Evolutionary conservation across 208 protist species (phyloP).

Genomic region (Entamoeba invadens): DNA sequence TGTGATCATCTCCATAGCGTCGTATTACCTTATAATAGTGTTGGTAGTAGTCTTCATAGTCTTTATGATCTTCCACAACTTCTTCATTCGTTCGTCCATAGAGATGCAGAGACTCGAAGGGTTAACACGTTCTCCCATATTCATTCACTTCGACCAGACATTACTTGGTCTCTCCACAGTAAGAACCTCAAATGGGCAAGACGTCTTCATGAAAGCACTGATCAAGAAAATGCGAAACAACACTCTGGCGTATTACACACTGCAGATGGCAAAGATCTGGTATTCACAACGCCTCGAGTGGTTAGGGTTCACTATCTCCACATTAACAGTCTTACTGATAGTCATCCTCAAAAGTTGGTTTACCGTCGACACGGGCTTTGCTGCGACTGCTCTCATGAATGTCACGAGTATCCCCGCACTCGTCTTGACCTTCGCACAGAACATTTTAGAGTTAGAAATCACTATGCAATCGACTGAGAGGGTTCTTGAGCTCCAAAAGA

Average conservation of each 20-base stretch:
- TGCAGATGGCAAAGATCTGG: background rate
- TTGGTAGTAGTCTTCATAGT: background rate
- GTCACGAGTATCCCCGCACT: background rate
- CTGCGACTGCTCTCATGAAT: background rate
- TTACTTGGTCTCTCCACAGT: constrained; percentile 60
- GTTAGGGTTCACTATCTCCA: background rate
- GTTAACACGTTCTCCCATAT: constrained; percentile 65
- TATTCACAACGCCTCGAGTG: background rate
- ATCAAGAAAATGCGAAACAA: background rate
- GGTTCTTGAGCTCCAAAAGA: background rate
- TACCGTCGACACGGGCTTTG: background rate
- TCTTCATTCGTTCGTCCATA: constrained; percentile 28
- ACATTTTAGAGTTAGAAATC: background rate
- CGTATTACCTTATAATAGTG: background rate
- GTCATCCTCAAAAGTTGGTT: background rate
- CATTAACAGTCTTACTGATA: background rate
- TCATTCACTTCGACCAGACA: constrained; percentile 65
- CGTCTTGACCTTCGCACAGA: background rate
- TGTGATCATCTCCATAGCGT: background rate
- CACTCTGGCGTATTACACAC: background rate
- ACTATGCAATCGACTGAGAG: background rate
- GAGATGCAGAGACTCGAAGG: constrained; percentile 61
- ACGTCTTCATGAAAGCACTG: background rate
- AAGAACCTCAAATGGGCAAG: constrained; percentile 42
- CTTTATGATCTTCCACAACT: background rate